Evolutionary conservation across 805 yeast species (phyloP).

Genomic region (Kodamaea neixiangensis): DNA sequence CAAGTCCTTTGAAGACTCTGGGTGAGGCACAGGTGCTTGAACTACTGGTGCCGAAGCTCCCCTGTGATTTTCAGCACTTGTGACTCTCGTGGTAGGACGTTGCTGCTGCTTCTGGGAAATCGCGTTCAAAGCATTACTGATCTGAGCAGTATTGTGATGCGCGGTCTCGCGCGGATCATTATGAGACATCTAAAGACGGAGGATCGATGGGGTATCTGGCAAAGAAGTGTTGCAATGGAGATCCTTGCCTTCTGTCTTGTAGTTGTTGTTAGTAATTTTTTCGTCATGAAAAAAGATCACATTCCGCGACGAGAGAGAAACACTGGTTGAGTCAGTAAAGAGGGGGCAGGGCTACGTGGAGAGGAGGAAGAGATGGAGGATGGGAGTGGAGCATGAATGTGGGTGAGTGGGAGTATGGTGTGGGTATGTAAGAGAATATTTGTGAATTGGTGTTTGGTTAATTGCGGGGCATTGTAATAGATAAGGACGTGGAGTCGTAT

Average conservation of each 20-base stretch:
- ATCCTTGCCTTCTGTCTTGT: background rate
- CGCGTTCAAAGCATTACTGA: constrained; percentile 66
- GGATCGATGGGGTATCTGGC: background rate
- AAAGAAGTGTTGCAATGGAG: background rate
- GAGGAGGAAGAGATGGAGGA: no score
- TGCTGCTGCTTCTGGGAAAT: constrained; percentile 44
- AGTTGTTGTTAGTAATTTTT: background rate
- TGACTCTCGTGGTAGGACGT: constrained; percentile 13
- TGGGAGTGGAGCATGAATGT: background rate
- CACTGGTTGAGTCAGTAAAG: background rate
- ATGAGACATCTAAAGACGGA: background rate
- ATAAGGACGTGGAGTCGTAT: no score
- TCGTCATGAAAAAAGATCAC: background rate
- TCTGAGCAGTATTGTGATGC: constrained; percentile 49
- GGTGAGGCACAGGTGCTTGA: background rate
- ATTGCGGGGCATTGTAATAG: no score
- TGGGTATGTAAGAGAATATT: no score
- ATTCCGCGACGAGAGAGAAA: background rate
- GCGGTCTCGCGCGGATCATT: background rate
- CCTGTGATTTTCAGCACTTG: background rate
- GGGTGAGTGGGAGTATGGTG: no score
- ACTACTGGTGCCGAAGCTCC: background rate
- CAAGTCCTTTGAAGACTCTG: constrained; percentile 30
- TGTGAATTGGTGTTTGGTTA: no score
- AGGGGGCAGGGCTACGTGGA: no score